Base-by-base conservation (phyloP, 1,284 basidiomycete genomes). In the Agroathelia rolfsii region DNA sequence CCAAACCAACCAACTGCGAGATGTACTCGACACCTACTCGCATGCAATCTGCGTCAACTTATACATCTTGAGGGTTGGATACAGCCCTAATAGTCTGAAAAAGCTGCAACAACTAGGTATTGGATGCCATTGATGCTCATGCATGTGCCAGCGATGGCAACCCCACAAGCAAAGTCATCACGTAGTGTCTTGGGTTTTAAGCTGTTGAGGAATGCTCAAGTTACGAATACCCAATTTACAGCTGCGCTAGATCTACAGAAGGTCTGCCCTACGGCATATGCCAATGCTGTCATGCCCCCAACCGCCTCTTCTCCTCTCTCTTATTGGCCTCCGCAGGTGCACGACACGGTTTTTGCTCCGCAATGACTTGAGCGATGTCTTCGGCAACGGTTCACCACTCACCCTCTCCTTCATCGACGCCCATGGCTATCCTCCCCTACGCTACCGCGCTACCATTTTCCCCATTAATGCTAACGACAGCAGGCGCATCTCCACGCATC, bases 31-130 rank as follows among this genome's bases (percentile, higher is more conserved):
- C 50, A 94, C 95, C 7, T 99, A 98, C 56, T 97, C 93, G 18
- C 85, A 93, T 10, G 94, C 94, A 5, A 98, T 99, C 48, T 80
- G 93, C 39, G 90, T 98, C 59, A 97, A 98, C 52, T 93, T 94
- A 0, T 98, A 95, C 68, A 97, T 99, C 45, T 92, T 89, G 31
- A 93, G 98, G 57, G 94, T 98, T 3, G 97, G 95, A 94, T 97
- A 93, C 59, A 93, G 98, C 61, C 76, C 98, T 16, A 95, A 93
- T 29, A 88, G 82, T 42, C 67, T 98, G 98, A 55, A 94, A 99
- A 59, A 87, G 84, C 42, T 98, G 94, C 70, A 98, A 98, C 64
- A 97, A 98, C 56, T 95, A 98, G 59, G 92, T 97, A 52, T 83
- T 85, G 28, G 95, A 98, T 52, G 94, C 95, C 19, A 96, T 98